Evolutionary conservation across 768 basidiomycete species (phyloP).

Genomic region (Thelephora ganbajun): DNA sequence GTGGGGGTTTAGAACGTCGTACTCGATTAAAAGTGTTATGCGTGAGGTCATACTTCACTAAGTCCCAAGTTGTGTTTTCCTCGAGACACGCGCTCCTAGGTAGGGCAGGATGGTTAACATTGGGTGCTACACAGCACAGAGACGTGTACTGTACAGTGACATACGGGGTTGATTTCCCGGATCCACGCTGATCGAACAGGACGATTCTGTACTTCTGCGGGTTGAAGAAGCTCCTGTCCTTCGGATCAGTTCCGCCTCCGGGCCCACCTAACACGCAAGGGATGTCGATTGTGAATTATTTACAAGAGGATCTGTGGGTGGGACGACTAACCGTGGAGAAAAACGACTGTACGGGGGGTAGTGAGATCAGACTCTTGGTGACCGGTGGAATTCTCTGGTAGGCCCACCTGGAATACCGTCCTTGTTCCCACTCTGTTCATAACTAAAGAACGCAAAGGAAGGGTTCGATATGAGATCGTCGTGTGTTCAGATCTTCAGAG

Average conservation of each 20-base stretch:
- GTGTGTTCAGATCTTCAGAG: background rate
- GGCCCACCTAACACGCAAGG: constrained; percentile 47
- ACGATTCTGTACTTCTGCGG: constrained; percentile 81
- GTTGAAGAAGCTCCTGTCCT: constrained; percentile 72
- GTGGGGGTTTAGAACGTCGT: no score
- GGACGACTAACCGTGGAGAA: constrained; percentile 47
- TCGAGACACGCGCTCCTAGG: constrained; percentile 56
- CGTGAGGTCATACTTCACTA: constrained; percentile 36
- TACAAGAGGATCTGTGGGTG: background rate
- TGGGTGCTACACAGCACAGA: background rate
- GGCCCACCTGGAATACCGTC: constrained; percentile 56
- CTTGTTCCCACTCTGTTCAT: constrained; percentile 69
- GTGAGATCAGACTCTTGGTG: background rate
- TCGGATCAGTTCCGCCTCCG: constrained; percentile 56
- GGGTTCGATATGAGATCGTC: background rate
- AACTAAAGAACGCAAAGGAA: constrained; percentile 28
- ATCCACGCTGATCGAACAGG: constrained; percentile 81
- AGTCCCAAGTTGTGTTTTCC: constrained; percentile 90
- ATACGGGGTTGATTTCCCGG: constrained; percentile 78
- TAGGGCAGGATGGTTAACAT: background rate
- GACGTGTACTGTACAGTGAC: constrained; percentile 12
- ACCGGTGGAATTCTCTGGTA: no score
- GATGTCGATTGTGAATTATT: background rate
- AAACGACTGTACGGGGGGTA: constrained; percentile 42
- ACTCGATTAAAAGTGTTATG: no score